Base-by-base conservation (phyloP, 75 land plant species). In the Pinus tabuliformis region DNA sequence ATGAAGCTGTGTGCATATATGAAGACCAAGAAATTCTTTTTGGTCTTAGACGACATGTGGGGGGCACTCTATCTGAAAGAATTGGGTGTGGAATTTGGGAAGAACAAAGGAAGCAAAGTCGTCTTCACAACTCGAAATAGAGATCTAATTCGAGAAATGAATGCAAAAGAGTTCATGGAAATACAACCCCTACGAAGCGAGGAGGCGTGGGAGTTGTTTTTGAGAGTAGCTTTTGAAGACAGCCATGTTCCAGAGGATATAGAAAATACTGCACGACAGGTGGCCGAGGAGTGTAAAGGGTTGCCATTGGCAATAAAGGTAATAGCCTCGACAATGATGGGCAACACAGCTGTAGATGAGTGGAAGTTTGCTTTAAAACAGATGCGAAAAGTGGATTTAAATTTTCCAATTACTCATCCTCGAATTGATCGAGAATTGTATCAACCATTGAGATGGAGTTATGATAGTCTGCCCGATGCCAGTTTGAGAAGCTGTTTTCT, bases 161-260 rank as follows among this genome's bases (percentile, higher is more conserved):
- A 45, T 45, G 49, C 49, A 45, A 6, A 45, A 45, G 7, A 17
- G 42, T 59, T 57, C 15, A 56, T 83, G 4, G 33, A 11, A 11
- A 59, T 83, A 7, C 33, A 63, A 5, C 24, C 28, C 58, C 30
- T 83, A 14, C 45, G 58, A 6, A 63, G 76, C 18, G 75, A 62
- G 8, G 85, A 83, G 7, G 59, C 81, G 0, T 76, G 85, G 78
- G 39, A 72, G n/a, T 62, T 83, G 18, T 79, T 83, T 52, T 49
- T 15, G 15, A 18, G 72, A 18, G 75, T 59, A 17, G 77, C 58
- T 9, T 77, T 76, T 6, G 17, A 45, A 56, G 49, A 45, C 49
- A 26, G 57, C 54, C 59, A 30, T 59, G 58, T 73, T n/a, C 24
- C 6, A 3, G 56, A 76, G 21, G 66, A 56, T 20, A 6, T 75